These are phyloP conservation scores for Cichorium intybus DNA, from an alignment of 140 eudicot genomes.

Conservation along the genomic window DNA sequence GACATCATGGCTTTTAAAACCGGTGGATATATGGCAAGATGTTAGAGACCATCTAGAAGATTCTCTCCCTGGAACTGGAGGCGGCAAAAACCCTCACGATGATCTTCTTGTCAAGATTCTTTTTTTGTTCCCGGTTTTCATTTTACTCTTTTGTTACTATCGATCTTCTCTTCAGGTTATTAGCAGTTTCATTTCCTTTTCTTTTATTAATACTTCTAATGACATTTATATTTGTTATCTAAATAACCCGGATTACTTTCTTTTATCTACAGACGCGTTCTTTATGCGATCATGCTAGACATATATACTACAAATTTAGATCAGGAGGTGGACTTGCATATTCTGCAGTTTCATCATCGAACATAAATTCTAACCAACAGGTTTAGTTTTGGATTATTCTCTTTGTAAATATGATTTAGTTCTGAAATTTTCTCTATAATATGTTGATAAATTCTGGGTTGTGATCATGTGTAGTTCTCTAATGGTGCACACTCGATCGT, in stretches of 20 bases:
- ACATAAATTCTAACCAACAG: constrained; percentile 57
- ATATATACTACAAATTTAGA: constrained; percentile 70
- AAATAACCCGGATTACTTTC: constrained; percentile 12
- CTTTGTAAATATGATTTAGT: not conserved
- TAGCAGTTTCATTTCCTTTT: constrained; percentile 16
- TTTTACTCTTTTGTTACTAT: constrained; percentile 49
- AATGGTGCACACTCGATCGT: constrained; percentile 57
- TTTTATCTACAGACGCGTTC: constrained; percentile 56
- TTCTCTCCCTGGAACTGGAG: constrained; percentile 91
- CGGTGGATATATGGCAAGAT: constrained; percentile 96
- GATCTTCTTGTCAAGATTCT: constrained; percentile 56
- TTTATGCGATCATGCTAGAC: constrained; percentile 65
- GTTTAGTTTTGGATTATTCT: constrained; percentile 17
- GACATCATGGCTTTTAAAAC: constrained; percentile 95
- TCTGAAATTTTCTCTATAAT: not conserved
- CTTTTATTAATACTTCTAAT: too few relatives aligned
- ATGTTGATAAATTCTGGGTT: not conserved
- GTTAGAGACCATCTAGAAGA: constrained; percentile 60
- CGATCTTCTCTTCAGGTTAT: constrained; percentile 69
- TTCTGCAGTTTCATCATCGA: constrained; percentile 61
- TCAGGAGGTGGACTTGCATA: constrained; percentile 61
- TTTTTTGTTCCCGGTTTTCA: constrained; percentile 60
- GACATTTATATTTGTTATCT: not conserved
- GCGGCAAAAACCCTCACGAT: constrained; percentile 71
- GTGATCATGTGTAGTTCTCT: constrained; percentile 38